Evolutionary conservation across 1,284 basidiomycete species (phyloP).

Genomic region (Ceratobasidium sp.): DNA sequence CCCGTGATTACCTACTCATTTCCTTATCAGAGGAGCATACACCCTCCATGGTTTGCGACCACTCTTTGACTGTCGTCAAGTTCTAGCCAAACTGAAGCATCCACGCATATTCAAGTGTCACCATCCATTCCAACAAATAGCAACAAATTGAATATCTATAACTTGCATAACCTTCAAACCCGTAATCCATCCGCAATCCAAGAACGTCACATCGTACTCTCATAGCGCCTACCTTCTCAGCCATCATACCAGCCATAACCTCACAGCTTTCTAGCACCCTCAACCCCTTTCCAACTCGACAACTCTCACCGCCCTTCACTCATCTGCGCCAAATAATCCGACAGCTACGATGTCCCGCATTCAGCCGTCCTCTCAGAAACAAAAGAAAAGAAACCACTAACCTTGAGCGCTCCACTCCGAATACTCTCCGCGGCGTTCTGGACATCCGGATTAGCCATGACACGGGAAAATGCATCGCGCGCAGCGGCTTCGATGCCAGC

Average conservation of each 20-base stretch:
- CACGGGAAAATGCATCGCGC: slow-evolving; percentile 80
- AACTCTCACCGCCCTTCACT: slow-evolving; percentile 43
- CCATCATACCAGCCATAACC: background rate
- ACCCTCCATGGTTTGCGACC: no score
- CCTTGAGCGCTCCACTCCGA: slow-evolving; percentile 86
- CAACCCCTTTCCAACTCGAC: background rate
- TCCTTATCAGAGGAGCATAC: no score
- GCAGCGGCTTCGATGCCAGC: slow-evolving; percentile 77
- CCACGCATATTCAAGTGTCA: slow-evolving; percentile 9
- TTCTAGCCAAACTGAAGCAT: no score
- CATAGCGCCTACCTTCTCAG: background rate
- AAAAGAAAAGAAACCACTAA: slow-evolving; percentile 57
- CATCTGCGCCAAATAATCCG: slow-evolving; percentile 83
- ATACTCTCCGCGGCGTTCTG: slow-evolving; percentile 89
- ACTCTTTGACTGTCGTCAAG: no score
- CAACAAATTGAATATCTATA: slow-evolving; percentile 24
- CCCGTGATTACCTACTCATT: no score
- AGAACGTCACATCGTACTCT: slow-evolving; percentile 4
- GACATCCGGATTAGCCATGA: slow-evolving; percentile 91
- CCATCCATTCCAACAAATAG: slow-evolving; percentile 24
- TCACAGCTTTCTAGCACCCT: background rate
- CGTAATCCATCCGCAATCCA: background rate
- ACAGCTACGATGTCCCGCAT: slow-evolving; percentile 63
- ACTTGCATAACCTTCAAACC: background rate
- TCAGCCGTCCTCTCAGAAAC: background rate